Percentiles rank a stretch among this genome's conserved stretches.
Conservation (phyloP, 257 asterid genomes). For the Primulina eburnea region DNA sequence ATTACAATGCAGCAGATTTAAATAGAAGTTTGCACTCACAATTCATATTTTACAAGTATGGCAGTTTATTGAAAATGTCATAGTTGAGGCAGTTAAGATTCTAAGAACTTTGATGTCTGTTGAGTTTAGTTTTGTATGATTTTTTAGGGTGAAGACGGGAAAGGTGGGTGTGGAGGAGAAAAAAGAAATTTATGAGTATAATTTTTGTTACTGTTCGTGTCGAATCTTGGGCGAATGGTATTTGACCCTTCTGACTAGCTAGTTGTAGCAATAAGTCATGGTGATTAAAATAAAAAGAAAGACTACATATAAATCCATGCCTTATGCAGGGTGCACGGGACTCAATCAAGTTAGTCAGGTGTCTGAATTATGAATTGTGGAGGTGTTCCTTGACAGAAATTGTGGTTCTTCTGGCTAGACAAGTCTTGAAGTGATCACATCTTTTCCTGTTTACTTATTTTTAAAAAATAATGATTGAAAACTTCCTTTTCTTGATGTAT, state of each 20-base stretch:
- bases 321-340: not conserved
- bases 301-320: not conserved
- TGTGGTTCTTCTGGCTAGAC: constrained; percentile 9
- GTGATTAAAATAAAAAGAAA: constrained; percentile 13
- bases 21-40: not conserved
- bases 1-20: not conserved
- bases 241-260: not conserved
- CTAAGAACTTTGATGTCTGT: not conserved
- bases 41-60: not conserved
- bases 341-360: not conserved
- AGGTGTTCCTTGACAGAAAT: constrained; percentile 3
- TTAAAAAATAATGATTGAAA: not conserved
- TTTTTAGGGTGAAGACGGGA: not conserved
- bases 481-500: constrained; percentile 3
- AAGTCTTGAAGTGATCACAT: constrained; percentile 8
- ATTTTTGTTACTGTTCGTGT: not conserved
- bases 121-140: not conserved
- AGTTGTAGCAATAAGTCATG: constrained; percentile 2
- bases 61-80: not conserved
- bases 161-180: not conserved
- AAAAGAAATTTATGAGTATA: not conserved
- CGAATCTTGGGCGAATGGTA: not conserved
- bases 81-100: not conserved
- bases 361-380: not conserved
- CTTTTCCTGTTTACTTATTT: constrained; percentile 13